phyloP scores from a whole-genome alignment of 2,329 filamentous ascomycete species.

The Xylariaceae sp. region DNA sequence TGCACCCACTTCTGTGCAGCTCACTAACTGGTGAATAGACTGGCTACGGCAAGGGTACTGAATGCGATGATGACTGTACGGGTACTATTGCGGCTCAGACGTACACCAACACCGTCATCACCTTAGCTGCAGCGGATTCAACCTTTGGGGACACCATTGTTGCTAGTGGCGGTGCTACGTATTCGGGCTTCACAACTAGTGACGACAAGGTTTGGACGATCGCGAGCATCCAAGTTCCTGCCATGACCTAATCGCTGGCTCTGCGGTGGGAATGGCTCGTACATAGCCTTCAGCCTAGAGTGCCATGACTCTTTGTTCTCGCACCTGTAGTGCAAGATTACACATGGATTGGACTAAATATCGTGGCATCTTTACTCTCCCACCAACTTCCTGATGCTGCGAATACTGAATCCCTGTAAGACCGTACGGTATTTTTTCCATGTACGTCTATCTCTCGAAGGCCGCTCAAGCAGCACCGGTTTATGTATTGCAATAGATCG shows the following conservation, averaged over 20 bases:
- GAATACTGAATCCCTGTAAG: too few relatives aligned
- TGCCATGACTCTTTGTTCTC: too few relatives aligned
- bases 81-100: slow-evolving; percentile 5
- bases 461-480: too few relatives aligned
- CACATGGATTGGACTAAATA: too few relatives aligned
- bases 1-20: neutral
- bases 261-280: too few relatives aligned
- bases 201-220: slow-evolving; percentile 6
- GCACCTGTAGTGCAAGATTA: too few relatives aligned
- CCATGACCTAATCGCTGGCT: slow-evolving; percentile 5
- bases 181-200: slow-evolving; percentile 3
- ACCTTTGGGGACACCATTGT: slow-evolving; percentile 3
- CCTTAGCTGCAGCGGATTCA: slow-evolving; percentile 3
- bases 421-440: too few relatives aligned
- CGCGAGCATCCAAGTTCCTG: slow-evolving; percentile 2
- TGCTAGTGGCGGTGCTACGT: slow-evolving; percentile 3
- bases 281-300: too few relatives aligned
- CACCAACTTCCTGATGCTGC: too few relatives aligned
- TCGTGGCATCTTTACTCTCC: too few relatives aligned
- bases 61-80: slow-evolving; percentile 3
- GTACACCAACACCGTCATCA: slow-evolving; percentile 6
- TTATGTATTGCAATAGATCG: too few relatives aligned
- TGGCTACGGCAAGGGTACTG: slow-evolving; percentile 5
- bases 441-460: too few relatives aligned
- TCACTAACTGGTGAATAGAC: slow-evolving; percentile 3